Base-by-base conservation (phyloP, 2,329 filamentous ascomycete genomes). In the Drechslerella coelobrocha region DNA sequence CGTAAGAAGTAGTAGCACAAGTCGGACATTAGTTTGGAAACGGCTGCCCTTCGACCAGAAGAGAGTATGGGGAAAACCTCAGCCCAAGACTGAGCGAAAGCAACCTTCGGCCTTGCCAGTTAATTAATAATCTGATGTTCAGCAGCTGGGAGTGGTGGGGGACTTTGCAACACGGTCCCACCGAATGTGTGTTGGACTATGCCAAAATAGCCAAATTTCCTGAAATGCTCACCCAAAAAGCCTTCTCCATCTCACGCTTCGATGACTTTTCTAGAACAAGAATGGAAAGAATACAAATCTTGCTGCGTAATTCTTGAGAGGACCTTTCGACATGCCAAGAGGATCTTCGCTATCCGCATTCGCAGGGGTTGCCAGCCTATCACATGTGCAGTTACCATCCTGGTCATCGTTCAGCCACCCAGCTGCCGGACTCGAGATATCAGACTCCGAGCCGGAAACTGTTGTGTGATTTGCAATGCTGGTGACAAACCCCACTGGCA, bases 291-390 rank as follows among this genome's bases (percentile, higher is more conserved):
- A 37, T 23, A 43, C 41, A 59, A 41, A 34, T 59, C 53, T 27
- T 63, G 29, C 37, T 71, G 27, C 59, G 41, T 34, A 34, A 48
- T 63, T 50, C 53, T 63, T 71, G 66, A 59, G 63, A 60, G 41
- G 41, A 63, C 24, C 27, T 34, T 68, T 31, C 26, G 55, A 56
- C 17, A 55, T 31, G 48, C 48, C 53, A 61, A 63, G 56, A 45
- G 53, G 66, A 71, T 71, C 66, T 52, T 71, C 66, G 66, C 48
- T 69, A 69, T 62, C 65, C 65, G 65, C 65, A 57, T 56, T 37
- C 43, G 43, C 45, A 19, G 66, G 59, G 41, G 34, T 21, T 52
- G 52, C 45, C 29, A 61, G 53, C 65, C 65, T 62, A 69, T 69
- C 65, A 62, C 52, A 57, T 53, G 66, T 63, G 59, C 59, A 71